Conservation (phyloP, 2,329 filamentous ascomycete genomes). For the Aspergillus sp. region DNA sequence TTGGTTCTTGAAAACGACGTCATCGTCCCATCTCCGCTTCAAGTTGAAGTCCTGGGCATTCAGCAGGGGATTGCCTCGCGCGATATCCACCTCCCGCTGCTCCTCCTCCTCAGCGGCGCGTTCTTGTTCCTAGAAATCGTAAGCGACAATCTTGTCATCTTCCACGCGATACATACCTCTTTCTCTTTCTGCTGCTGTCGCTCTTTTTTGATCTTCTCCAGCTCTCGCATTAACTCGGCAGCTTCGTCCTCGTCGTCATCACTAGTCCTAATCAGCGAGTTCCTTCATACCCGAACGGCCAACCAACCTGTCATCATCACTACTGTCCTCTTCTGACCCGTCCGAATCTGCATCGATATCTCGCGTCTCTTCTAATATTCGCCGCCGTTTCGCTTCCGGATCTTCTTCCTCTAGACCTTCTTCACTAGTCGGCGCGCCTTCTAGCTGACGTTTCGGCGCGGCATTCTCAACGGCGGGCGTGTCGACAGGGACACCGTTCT, state of each 20-base stretch:
- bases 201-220: constrained; percentile 91
- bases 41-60: constrained; percentile 87
- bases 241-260: constrained; percentile 78
- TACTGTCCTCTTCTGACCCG: constrained; percentile 59
- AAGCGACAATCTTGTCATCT: constrained; percentile 7
- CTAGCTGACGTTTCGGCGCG: constrained; percentile 64
- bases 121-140: constrained; percentile 65
- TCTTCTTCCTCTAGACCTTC: constrained; percentile 57
- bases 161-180: constrained; percentile 50
- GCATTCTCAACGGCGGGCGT: constrained; percentile 42
- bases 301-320: constrained; percentile 59
- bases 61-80: constrained; percentile 85
- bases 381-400: constrained; percentile 75
- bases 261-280: constrained; percentile 44
- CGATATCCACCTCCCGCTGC: constrained; percentile 82
- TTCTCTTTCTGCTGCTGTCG: constrained; percentile 76
- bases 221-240: constrained; percentile 84
- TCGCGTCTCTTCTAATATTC: constrained; percentile 82
- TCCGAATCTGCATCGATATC: constrained; percentile 84
- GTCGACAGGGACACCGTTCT: constrained; percentile 61
- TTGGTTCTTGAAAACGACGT: constrained; percentile 99
- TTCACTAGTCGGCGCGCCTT: constrained; percentile 45
- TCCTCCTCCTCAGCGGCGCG: constrained; percentile 78
- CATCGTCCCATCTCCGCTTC: constrained; percentile 89
- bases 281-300: background rate